Evolutionary conservation across 2,329 filamentous ascomycete genomes (phyloP).

Genomic region (Colletotrichum sp.): DNA sequence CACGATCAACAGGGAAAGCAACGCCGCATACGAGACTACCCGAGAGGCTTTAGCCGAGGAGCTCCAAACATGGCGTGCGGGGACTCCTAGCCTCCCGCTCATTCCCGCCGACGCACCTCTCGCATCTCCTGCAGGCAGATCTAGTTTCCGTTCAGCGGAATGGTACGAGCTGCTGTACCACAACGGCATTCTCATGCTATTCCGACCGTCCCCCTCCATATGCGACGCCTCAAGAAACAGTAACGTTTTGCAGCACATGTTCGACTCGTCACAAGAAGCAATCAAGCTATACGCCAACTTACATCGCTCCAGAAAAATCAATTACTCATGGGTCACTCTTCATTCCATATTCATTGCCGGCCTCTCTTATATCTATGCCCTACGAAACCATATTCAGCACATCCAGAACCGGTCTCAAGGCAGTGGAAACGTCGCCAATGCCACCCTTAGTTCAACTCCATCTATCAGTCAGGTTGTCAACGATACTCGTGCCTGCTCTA

Average conservation of each 20-base stretch:
- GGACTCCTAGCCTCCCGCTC: constrained; percentile 30
- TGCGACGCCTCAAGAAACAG: constrained; percentile 29
- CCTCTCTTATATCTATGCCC: constrained; percentile 46
- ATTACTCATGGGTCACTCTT: constrained; percentile 54
- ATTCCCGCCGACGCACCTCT: constrained; percentile 26
- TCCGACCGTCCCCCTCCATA: constrained; percentile 42
- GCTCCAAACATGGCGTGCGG: constrained; percentile 34
- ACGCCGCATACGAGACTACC: constrained; percentile 17
- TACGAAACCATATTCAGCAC: constrained; percentile 43
- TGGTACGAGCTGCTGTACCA: constrained; percentile 49
- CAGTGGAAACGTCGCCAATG: background rate
- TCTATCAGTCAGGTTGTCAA: constrained; percentile 48
- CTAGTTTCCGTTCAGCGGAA: constrained; percentile 43
- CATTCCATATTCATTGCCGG: constrained; percentile 54
- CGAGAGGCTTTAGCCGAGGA: constrained; percentile 31
- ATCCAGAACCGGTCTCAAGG: constrained; percentile 20
- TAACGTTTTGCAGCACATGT: constrained; percentile 39
- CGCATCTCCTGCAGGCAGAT: constrained; percentile 29
- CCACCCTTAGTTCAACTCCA: constrained; percentile 34
- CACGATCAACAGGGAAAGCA: constrained; percentile 20
- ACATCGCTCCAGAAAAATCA: constrained; percentile 48
- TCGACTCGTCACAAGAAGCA: constrained; percentile 40
- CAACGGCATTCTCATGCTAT: constrained; percentile 47
- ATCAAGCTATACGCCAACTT: constrained; percentile 49
- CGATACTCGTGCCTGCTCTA: constrained; percentile 46